Base-by-base conservation (phyloP, 2,329 filamentous ascomycete genomes). In the Pseudovirgaria hyperparasitica region DNA sequence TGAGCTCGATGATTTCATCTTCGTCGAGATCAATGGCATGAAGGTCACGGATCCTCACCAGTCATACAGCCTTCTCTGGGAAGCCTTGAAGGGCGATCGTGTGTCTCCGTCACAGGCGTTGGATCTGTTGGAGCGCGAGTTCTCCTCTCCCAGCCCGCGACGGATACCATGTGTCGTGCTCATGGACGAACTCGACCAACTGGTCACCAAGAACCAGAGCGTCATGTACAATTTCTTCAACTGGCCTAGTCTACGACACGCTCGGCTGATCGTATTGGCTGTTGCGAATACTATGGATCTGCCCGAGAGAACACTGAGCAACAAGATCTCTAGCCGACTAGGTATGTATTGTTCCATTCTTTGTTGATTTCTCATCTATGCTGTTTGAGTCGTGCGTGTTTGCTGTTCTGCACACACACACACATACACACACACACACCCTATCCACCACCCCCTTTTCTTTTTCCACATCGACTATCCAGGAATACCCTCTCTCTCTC, bases 161-260 rank as follows among this genome's bases (percentile, higher is more conserved):
- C 72, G 90, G 34, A 84, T 92, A 5, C 90, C 92, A 2, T 96
- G 87, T 48, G 90, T 98, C 9, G 90, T 98, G 2, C 60, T 98
- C 26, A 98, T 98, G 90, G 90, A 98, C 46, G 90, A 98, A 56
- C 67, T 98, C 25, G 90, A 98, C 50, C 90, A 98, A 56, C 70
- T 98, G 6, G 92, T 98, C 5, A 98, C 90, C 9, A 90, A 87
- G 48, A 96, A 93, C 45, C 92, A 98, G 53, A 87, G 82, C n/a
- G 90, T 98, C 57, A 98, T 98, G 90, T 98, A 98, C 61, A 98
- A 98, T 55, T 98, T 98, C 55, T 98, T 98, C 69, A 98, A 98
- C 48, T 98, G 90, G 90, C 90, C 90, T 4, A 81, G 82, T 8
- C 64, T 96, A 28, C 72, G 82, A 26, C 86, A 98, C 54, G 93